Conservation (phyloP, 257 asterid genomes). For the Knoxia roxburghii region DNA sequence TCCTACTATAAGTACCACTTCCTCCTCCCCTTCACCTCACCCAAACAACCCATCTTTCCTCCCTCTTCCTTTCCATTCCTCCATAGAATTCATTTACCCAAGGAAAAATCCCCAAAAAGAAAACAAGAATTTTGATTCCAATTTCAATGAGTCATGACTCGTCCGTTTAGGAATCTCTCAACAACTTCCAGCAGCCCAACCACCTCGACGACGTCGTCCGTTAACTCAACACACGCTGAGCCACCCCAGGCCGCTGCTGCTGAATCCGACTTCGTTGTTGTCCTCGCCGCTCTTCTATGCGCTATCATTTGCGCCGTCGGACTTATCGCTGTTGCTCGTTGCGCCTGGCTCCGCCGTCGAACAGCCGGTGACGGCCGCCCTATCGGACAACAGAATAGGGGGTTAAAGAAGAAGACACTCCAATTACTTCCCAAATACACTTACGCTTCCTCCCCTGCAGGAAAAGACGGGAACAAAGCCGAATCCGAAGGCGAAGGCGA, state of each 20-base stretch:
- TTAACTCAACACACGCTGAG: conserved; percentile 14
- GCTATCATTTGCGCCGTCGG: conserved; percentile 46
- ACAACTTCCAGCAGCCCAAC: conserved; percentile 10
- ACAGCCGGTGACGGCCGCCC: conserved; percentile 11
- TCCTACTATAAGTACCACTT: too few species aligned
- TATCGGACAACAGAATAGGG: conserved; percentile 22
- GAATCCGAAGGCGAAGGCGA: too few species aligned
- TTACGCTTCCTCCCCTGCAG: conserved; percentile 29
- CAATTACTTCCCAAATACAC: conserved; percentile 45
- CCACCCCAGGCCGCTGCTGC: conserved; percentile 21
- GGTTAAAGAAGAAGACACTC: conserved; percentile 38
- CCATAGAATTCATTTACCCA: too few species aligned
- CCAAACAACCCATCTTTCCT: not conserved
- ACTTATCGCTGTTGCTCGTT: conserved; percentile 42
- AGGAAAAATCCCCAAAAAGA: too few species aligned
- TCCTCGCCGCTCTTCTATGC: conserved; percentile 47
- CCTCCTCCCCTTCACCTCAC: too few species aligned
- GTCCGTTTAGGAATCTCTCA: conserved; percentile 17
- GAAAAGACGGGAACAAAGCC: not conserved
- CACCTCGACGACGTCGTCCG: conserved; percentile 13
- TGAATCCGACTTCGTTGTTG: conserved; percentile 44
- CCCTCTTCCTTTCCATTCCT: not conserved
- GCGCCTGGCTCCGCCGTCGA: conserved; percentile 47
- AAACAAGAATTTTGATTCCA: not conserved
- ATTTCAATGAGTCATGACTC: conserved; percentile 18